phyloP scores from a whole-genome alignment of 176 grass and related monocot species.

The Bothriochloa decipiens region DNA sequence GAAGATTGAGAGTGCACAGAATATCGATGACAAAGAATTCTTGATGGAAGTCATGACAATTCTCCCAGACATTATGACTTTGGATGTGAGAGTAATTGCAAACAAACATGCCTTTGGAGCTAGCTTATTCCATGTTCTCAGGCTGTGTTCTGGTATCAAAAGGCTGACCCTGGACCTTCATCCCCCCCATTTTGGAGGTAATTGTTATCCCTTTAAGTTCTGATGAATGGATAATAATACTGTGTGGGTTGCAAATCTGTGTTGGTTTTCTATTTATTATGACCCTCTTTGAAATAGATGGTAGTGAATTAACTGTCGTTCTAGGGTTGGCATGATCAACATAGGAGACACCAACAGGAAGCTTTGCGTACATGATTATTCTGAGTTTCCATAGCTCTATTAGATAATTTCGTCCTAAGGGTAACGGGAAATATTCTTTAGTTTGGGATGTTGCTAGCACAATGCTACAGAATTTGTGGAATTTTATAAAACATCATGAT shows the following conservation, averaged over 20 bases:
- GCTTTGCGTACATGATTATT: background rate
- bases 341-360: background rate
- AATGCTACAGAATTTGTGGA: too few species aligned
- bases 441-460: too few species aligned
- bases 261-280: too few species aligned
- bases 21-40: background rate
- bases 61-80: background rate
- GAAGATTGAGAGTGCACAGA: constrained; percentile 1
- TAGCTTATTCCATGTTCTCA: constrained; percentile 18
- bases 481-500: too few species aligned
- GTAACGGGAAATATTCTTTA: too few species aligned
- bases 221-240: too few species aligned
- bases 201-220: background rate
- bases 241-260: too few species aligned
- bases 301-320: too few species aligned
- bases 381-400: background rate
- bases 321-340: too few species aligned
- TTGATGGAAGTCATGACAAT: constrained; percentile 33
- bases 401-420: too few species aligned
- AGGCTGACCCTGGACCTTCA: background rate
- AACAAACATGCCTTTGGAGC: background rate
- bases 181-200: background rate
- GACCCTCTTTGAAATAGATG: too few species aligned
- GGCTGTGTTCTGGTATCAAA: background rate
- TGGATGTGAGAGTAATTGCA: background rate